These are phyloP conservation scores for Arabis hirsuta DNA, from an alignment of 345 rosid species.

Conservation along the genomic window DNA sequence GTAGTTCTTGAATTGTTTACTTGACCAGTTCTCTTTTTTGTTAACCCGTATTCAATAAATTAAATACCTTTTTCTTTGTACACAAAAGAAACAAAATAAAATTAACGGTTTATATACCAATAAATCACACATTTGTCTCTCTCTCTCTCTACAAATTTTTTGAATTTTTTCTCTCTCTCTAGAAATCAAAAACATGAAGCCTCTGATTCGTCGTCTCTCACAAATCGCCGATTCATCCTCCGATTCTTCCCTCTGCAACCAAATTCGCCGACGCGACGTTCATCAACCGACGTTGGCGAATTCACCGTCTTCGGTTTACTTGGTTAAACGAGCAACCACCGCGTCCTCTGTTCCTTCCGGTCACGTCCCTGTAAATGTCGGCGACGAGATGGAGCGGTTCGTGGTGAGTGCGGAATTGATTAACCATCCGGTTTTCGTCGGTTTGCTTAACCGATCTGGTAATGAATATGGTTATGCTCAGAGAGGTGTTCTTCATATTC, in stretches of 20 bases:
- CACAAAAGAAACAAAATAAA: neutral
- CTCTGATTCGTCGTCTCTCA: slow-evolving; percentile 73
- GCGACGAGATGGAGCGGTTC: slow-evolving; percentile 92
- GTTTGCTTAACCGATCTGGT: slow-evolving; percentile 75
- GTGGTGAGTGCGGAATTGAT: slow-evolving; percentile 77
- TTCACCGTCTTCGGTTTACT: neutral
- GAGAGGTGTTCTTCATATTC: slow-evolving; percentile 87
- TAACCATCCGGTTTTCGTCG: slow-evolving; percentile 76
- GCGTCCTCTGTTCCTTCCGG: slow-evolving; percentile 65
- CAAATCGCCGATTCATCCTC: slow-evolving; percentile 78
- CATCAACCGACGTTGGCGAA: slow-evolving; percentile 12
- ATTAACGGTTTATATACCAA: neutral
- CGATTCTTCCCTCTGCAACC: slow-evolving; percentile 52
- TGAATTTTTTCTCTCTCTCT: neutral
- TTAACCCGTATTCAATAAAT: neutral
- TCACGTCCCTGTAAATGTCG: slow-evolving; percentile 85
- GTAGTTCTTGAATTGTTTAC: neutral
- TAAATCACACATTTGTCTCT: neutral
- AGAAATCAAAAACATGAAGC: slow-evolving; percentile 58
- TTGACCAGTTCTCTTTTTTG: slow-evolving; percentile 9
- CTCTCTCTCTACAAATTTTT: slow-evolving; percentile 1
- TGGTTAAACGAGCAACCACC: slow-evolving; percentile 35
- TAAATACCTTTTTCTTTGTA: neutral
- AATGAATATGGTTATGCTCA: slow-evolving; percentile 95
- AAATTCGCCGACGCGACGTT: slow-evolving; percentile 33